Percentiles rank a stretch among this genome's conserved stretches.
Evolutionary conservation across 345 rosid species (phyloP).

Genomic region (Erodium maritimum): DNA sequence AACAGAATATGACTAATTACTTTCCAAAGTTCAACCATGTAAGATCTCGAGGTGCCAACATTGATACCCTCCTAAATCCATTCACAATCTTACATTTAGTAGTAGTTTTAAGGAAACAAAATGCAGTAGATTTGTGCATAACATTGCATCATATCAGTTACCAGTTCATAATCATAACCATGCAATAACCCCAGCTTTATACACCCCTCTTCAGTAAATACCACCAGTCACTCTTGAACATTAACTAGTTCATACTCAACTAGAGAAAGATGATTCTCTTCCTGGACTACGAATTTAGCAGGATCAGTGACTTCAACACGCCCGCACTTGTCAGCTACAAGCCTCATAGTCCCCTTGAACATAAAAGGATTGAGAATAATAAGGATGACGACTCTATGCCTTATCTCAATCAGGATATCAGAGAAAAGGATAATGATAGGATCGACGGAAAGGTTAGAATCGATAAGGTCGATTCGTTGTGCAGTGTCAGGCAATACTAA

Average conservation of each 20-base stretch:
- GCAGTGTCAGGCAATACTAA: too few species aligned
- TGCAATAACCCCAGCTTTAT: neutral
- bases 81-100: neutral
- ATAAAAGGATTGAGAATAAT: too few species aligned
- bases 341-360: slow-evolving; percentile 12
- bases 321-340: neutral
- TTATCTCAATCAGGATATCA: too few species aligned
- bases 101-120: neutral
- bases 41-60: neutral
- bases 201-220: too few species aligned
- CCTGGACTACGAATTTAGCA: slow-evolving; percentile 8
- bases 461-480: too few species aligned
- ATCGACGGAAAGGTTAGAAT: too few species aligned
- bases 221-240: slow-evolving; percentile 3
- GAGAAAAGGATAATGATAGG: too few species aligned
- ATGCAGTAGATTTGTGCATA: neutral
- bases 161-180: neutral
- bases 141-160: neutral
- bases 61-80: neutral
- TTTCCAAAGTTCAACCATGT: neutral
- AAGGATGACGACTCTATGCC: too few species aligned
- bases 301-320: too few species aligned
- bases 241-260: slow-evolving; percentile 12
- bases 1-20: neutral
- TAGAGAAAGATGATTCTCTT: slow-evolving; percentile 9